Evolutionary conservation across 495 filamentous ascomycete species (phyloP).

Genomic region (Cenococcum geophilum): DNA sequence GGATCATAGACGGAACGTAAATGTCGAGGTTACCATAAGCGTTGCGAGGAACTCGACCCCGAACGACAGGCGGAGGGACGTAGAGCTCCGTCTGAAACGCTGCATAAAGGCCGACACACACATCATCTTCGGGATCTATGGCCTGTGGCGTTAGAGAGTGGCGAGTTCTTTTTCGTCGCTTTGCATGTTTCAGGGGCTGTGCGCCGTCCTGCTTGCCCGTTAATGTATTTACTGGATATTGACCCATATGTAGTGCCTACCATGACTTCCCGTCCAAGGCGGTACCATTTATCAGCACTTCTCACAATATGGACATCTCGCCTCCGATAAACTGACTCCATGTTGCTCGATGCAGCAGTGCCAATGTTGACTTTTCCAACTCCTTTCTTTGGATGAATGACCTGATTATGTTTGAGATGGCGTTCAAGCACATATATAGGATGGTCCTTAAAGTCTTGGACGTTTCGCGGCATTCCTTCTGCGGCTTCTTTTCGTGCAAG

Average conservation of each 20-base stretch:
- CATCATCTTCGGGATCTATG: conserved; percentile 29
- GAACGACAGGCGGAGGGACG: conserved; percentile 63
- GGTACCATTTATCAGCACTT: conserved; percentile 81
- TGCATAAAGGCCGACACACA: conserved; percentile 59
- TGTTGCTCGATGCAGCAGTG: conserved; percentile 49
- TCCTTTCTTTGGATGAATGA: conserved; percentile 62
- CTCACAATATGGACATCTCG: conserved; percentile 68
- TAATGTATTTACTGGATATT: conserved; percentile 4
- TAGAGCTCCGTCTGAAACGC: conserved; percentile 71
- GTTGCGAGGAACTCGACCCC: conserved; percentile 77
- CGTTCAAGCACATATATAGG: conserved; percentile 83
- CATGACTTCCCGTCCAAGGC: conserved; percentile 68
- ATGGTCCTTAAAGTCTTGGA: conserved; percentile 89
- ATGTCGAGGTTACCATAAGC: conserved; percentile 83
- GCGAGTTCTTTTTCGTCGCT: conserved; percentile 37
- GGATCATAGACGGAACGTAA: conserved; percentile 90
- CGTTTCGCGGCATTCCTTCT: conserved; percentile 85
- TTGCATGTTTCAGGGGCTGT: conserved; percentile 66
- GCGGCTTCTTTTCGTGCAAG: conserved; percentile 59
- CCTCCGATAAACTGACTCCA: conserved; percentile 69
- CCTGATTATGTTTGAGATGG: conserved; percentile 78
- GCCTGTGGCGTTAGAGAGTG: conserved; percentile 9
- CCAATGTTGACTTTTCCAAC: conserved; percentile 72
- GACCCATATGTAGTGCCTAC: conserved; percentile 20
- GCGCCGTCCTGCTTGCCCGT: conserved; percentile 44